Conservation (phyloP, 768 basidiomycete genomes). For the Tremella fuciformis region DNA sequence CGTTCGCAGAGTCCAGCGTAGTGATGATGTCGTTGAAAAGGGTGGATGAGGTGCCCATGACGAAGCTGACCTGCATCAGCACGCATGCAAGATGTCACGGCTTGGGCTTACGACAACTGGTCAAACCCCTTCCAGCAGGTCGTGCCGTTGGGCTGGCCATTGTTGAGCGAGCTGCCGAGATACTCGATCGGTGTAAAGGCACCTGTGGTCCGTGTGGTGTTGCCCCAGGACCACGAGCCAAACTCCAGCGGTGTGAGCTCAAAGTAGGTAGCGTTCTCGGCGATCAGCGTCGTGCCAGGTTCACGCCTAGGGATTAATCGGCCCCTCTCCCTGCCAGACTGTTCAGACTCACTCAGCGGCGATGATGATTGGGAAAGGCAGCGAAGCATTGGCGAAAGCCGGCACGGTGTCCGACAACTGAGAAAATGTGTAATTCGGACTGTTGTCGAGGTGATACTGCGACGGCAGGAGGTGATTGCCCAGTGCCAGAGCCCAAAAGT, state of each 20-base stretch:
- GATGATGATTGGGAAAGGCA: conserved; percentile 51
- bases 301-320: conserved; percentile 29
- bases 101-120: conserved; percentile 55
- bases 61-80: conserved; percentile 53
- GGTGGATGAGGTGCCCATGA: conserved; percentile 66
- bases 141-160: conserved; percentile 59
- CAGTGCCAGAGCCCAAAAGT: conserved; percentile 51
- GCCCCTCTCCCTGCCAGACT: neutral
- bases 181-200: conserved; percentile 61
- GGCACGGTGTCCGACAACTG: conserved; percentile 29
- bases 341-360: conserved; percentile 40
- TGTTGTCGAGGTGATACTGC: conserved; percentile 40
- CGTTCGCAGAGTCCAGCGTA: conserved; percentile 31
- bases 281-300: conserved; percentile 43
- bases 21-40: conserved; percentile 50
- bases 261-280: conserved; percentile 50
- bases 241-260: conserved; percentile 51
- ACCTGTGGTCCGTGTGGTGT: conserved; percentile 57
- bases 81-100: neutral
- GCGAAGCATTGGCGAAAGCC: conserved; percentile 26
- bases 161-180: conserved; percentile 63
- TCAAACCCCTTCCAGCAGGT: conserved; percentile 73
- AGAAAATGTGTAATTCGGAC: conserved; percentile 48
- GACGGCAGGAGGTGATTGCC: conserved; percentile 47
- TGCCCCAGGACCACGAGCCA: conserved; percentile 49